Evolutionary conservation across 257 asterid genomes (phyloP).

Genomic region (Rauvolfia tetraphylla): DNA sequence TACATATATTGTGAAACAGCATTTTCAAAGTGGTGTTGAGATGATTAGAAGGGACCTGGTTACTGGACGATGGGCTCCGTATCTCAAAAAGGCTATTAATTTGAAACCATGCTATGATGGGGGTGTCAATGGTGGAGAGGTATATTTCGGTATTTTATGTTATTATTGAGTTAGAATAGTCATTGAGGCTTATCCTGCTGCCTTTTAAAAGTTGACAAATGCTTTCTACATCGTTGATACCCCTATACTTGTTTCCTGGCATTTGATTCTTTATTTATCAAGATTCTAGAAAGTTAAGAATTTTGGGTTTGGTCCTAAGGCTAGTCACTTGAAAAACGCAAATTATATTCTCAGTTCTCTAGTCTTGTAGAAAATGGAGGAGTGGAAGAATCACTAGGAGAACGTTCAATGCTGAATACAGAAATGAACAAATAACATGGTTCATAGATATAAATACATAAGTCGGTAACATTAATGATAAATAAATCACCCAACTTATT

Average conservation of each 20-base stretch:
- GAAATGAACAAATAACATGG: neutral
- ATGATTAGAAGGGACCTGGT: conserved; percentile 28
- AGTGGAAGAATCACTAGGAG: neutral
- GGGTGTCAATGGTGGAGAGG: conserved; percentile 72
- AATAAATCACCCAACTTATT: neutral
- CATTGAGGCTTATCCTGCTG: neutral
- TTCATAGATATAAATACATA: neutral
- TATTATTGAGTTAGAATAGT: neutral
- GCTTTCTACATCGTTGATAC: neutral
- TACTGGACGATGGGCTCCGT: conserved; percentile 47
- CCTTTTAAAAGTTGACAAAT: neutral
- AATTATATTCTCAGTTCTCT: neutral
- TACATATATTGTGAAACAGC: conserved; percentile 31
- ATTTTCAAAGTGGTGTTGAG: conserved; percentile 65
- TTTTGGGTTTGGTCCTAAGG: neutral
- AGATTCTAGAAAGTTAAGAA: neutral
- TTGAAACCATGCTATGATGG: conserved; percentile 64
- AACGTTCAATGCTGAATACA: neutral
- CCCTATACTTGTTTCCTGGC: no score
- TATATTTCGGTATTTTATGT: conserved; percentile 25
- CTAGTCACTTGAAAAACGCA: neutral
- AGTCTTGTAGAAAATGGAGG: neutral
- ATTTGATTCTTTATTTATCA: neutral
- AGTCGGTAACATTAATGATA: neutral
- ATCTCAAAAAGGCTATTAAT: conserved; percentile 48